Evolutionary conservation across 495 filamentous ascomycete species (phyloP), one percentile per base, ranked within the genome.

Genomic region (Xylona heveae): DNA sequence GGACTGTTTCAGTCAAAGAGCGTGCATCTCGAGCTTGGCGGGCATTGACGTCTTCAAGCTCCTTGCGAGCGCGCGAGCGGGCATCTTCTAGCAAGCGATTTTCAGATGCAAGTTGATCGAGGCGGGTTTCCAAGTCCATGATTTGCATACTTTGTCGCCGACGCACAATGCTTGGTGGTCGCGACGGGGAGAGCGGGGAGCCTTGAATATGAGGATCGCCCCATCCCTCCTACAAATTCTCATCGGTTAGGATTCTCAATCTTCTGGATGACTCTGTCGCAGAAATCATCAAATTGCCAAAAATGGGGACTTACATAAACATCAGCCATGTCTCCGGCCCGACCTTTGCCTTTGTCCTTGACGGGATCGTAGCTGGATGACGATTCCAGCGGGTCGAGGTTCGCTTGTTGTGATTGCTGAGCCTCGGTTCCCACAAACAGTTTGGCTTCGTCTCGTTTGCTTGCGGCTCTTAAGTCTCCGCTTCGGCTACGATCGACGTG

Each of bases 111-210:
- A 92, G 57, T 48, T 81, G 75, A 39, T 90, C 81, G 40, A 92
- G 62, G 44, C 62, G 65, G 20, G 61, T 46, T 43, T 78, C 68
- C 25, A 95, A 67, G 35, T 95, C 83, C 28, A 90, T 63, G 31
- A 95, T 71, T 55, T 94, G 88, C 74, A 93, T 79, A 61, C 83
- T 94, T 52, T 88, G 88, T 39, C 82, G 77, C 47, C 81, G 80
- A 38, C 84, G 82, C 43, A 58, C 25, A 61, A 91, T 74, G 62
- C 81, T 94, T 51, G 84, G 82, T 49, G 85, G 85, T 51, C 90
- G 78, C 42, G 82, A 91, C 31, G 88, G 88, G 42, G 90, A 95
- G 48, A 73, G 74, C 43, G 85, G 83, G 46, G 81, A 90, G 42
- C 72, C 78, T 46, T 69, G 81, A 54, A 77, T 80, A n/a, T n/a